Base-by-base conservation (phyloP, 2,329 filamentous ascomycete species). In the Cryphonectria japonica region DNA sequence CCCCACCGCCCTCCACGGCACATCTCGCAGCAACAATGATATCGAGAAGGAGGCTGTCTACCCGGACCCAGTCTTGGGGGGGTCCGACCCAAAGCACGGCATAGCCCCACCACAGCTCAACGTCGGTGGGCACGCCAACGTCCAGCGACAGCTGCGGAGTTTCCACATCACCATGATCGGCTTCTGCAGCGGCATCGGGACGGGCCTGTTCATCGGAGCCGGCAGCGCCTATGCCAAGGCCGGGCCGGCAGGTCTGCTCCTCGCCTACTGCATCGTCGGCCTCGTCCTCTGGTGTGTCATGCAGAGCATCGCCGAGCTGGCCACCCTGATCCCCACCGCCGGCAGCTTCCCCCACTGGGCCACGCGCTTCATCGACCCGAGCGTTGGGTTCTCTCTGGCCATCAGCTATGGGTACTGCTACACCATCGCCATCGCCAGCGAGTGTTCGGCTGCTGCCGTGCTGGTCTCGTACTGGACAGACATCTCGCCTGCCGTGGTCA, bases 291-390 rank as follows among this genome's bases (percentile, higher is more conserved):
- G 69, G 57, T 72, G 71, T 39, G 71, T 72, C 43, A 72, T 72
- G 71, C 71, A 72, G 62, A 72, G 71, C 57, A 72, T 72, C 57
- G 72, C 73, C 22, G 74, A 75, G 69, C 69, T 76, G 54, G 71
- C 69, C 14, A 71, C 74, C 46, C 43, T 71, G 57, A 71, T 75
- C 41, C 74, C 74, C 32, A 69, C 72, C n/a, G 69, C 73, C 9
- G 73, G 73, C 32, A 73, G 73, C 60, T 72, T 74, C 26, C 72
- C 75, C 13, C 72, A 72, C 59, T 71, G 73, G 68, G 74, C 72
- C 37, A 71, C 68, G 34, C 71, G 73, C 16, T 75, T 75, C 54
- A 72, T 75, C 34, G 70, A 71, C 32, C 73, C 74, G 16, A 68
- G 60, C 43, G 66, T 75, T 34, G 73, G 73, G 4, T 73, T 73